Percentiles rank a stretch among this genome's conserved stretches.
phyloP scores from a whole-genome alignment of 768 basidiomycete genomes.

The Lentinula raphanica region DNA sequence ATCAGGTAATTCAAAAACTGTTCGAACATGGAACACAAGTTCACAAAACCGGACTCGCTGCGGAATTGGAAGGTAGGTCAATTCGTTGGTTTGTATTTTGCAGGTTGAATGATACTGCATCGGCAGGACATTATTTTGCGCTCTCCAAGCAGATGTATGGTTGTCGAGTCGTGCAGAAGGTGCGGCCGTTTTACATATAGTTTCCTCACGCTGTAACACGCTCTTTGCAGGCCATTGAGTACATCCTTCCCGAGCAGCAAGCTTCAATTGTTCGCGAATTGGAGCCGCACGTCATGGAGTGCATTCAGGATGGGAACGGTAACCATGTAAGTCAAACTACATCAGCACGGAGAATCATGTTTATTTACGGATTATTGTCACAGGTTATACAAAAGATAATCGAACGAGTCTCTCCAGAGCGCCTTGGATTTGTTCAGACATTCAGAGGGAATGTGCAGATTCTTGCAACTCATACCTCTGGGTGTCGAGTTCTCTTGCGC shows the following conservation, averaged over 20 bases:
- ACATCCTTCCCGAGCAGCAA: slow-evolving; percentile 75
- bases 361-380: not conserved
- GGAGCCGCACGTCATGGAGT: slow-evolving; percentile 73
- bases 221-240: slow-evolving; percentile 83
- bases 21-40: slow-evolving; percentile 79
- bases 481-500: slow-evolving; percentile 91
- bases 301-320: slow-evolving; percentile 87
- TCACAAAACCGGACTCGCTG: slow-evolving; percentile 68
- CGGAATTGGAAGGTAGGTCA: slow-evolving; percentile 59
- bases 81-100: not conserved
- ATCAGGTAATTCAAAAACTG: slow-evolving; percentile 87
- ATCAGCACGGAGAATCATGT: slow-evolving; percentile 2
- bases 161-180: slow-evolving; percentile 94
- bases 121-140: slow-evolving; percentile 47
- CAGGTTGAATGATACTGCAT: not conserved
- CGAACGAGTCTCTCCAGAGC: slow-evolving; percentile 71
- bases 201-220: too few species aligned
- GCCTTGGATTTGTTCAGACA: slow-evolving; percentile 64
- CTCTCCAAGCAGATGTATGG: slow-evolving; percentile 93
- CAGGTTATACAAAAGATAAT: slow-evolving; percentile 88
- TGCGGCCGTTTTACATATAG: slow-evolving; percentile 21
- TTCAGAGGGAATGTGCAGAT: slow-evolving; percentile 79
- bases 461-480: slow-evolving; percentile 84
- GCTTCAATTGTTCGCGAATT: slow-evolving; percentile 70
- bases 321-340: slow-evolving; percentile 75